A percentile compares a stretch with the other conserved stretches of the same genome.
Evolutionary conservation across 495 filamentous ascomycete species (phyloP).

Genomic region (Penicillium ochrochloron): DNA sequence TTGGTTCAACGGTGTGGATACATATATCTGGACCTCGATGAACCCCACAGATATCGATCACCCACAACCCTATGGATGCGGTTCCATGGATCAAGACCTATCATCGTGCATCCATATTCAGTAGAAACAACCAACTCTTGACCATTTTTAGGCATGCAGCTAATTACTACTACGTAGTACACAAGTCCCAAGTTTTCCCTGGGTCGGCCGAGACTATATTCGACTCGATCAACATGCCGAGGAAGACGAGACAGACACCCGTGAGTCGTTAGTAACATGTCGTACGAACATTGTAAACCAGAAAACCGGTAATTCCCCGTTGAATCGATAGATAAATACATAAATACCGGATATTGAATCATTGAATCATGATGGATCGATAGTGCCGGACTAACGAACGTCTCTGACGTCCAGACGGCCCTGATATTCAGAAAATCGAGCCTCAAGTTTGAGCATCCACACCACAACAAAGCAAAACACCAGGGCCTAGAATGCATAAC

Average conservation of each 20-base stretch:
- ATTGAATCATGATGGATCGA: neutral
- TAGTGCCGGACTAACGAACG: neutral
- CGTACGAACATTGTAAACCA: neutral
- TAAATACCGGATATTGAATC: neutral
- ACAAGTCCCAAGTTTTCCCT: neutral
- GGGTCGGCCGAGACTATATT: neutral
- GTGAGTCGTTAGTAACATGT: neutral
- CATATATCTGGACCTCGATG: neutral
- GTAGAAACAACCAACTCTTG: neutral
- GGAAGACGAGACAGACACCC: neutral
- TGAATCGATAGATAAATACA: neutral
- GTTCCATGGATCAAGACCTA: neutral
- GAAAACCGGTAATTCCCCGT: neutral
- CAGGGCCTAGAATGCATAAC: neutral
- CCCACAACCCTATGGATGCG: neutral
- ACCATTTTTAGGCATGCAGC: too few species aligned
- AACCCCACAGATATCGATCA: neutral
- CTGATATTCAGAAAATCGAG: constrained; percentile 6
- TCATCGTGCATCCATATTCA: neutral
- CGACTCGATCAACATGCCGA: neutral
- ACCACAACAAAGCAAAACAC: neutral
- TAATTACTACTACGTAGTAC: neutral
- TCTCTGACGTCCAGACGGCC: neutral
- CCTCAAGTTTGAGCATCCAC: constrained; percentile 11
- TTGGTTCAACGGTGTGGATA: neutral